Conservation (phyloP, 768 basidiomycete genomes). For the Tricholoma matsutake region DNA sequence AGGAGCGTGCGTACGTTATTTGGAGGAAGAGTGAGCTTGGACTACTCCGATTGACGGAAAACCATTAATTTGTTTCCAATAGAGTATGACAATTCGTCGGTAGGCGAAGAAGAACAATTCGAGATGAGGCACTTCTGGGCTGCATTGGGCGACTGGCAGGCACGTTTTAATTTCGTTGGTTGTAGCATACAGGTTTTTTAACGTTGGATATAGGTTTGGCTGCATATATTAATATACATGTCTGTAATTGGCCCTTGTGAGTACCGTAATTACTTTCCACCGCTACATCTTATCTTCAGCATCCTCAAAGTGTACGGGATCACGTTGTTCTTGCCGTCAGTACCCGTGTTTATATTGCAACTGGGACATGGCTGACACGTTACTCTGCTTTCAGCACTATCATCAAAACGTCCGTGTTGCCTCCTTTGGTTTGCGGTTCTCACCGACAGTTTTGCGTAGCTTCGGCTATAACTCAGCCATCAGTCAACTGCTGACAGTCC, state of each 20-base stretch:
- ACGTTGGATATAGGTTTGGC: conserved; percentile 29
- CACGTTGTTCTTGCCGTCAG: conserved; percentile 68
- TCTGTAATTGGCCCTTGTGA: conserved; percentile 56
- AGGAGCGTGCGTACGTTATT: conserved; percentile 54
- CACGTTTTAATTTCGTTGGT: not conserved
- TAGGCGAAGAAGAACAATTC: conserved; percentile 62
- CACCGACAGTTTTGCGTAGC: conserved; percentile 25
- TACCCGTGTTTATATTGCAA: conserved; percentile 10
- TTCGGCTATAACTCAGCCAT: conserved; percentile 57
- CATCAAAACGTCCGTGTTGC: conserved; percentile 42
- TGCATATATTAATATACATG: conserved; percentile 58
- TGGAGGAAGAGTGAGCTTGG: conserved; percentile 50
- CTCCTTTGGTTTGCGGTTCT: not conserved
- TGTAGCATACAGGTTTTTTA: not conserved
- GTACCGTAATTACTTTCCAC: conserved; percentile 21
- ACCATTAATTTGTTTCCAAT: not conserved
- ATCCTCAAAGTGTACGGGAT: conserved; percentile 56
- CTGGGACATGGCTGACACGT: not conserved
- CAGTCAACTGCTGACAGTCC: conserved; percentile 65
- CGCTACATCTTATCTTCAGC: not conserved
- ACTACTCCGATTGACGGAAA: not conserved
- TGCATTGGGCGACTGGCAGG: conserved; percentile 64
- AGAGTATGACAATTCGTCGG: conserved; percentile 57
- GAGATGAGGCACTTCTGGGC: conserved; percentile 49
- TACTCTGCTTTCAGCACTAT: conserved; percentile 43